Conservation (phyloP, 305 asterid genomes). For the Stenogyne calaminthoides region DNA sequence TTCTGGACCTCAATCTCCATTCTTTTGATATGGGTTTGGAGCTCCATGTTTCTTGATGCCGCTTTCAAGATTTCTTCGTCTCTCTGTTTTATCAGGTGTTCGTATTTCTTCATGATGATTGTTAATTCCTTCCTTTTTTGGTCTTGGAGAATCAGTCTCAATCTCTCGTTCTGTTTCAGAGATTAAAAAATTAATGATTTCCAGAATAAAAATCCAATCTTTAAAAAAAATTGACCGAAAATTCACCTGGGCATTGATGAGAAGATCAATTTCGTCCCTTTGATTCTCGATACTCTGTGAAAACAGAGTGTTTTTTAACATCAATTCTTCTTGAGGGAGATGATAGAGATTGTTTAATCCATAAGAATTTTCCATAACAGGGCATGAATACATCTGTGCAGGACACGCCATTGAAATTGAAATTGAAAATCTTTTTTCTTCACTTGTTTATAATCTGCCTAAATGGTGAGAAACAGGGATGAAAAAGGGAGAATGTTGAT, state of each 20-base stretch:
- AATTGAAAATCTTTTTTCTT: neutral
- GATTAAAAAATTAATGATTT: neutral
- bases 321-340: conserved; percentile 23
- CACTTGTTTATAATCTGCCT: neutral
- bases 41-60: conserved; percentile 42
- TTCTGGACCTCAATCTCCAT: conserved; percentile 49
- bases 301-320: conserved; percentile 29
- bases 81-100: conserved; percentile 45
- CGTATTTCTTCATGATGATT: conserved; percentile 41
- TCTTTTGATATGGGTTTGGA: conserved; percentile 35
- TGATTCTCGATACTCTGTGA: conserved; percentile 37
- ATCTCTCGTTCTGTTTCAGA: conserved; percentile 55
- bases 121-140: conserved; percentile 46
- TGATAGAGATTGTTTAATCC: conserved; percentile 40
- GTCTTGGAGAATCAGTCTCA: conserved; percentile 53
- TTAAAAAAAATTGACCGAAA: neutral
- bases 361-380: conserved; percentile 42
- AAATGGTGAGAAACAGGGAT: no score
- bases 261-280: conserved; percentile 48
- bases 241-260: conserved; percentile 56
- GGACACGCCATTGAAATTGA: conserved; percentile 54
- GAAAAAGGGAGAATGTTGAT: neutral
- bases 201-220: neutral
- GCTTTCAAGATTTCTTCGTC: conserved; percentile 57
- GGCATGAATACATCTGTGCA: conserved; percentile 51